Evolutionary conservation across 352 stramenopile species (phyloP), one percentile per base, ranked within the genome.

Genomic region (Pythium biforme): DNA sequence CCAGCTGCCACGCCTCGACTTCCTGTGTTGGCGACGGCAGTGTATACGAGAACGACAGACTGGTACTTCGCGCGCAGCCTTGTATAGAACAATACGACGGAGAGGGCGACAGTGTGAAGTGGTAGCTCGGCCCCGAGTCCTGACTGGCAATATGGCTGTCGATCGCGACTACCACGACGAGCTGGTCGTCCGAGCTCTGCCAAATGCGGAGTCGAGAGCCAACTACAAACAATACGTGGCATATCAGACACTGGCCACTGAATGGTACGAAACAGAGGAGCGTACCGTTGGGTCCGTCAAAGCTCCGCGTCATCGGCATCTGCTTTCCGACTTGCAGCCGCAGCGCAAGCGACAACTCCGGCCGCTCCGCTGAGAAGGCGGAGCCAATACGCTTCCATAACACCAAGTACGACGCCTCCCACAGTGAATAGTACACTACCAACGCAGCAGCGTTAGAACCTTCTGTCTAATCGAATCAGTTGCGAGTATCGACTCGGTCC

Each of bases 401-500:
- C 33, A 92, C 55, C 17, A 84, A 66, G 19, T 76, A 76, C 25
- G 43, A 48, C 11, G 69, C 51, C 10, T 78, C 69, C 47, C 70
- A 75, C 41, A 53, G 64, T n/a, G 69, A 34, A 52, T 74, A 88
- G 55, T 83, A 84, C 34, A 92, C 83, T 89, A 20, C n/a, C 1
- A 43, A 4, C 6, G n/a, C 37, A n/a, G 2, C 6, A n/a, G 17
- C 15, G 17, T 43, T 2, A 43, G 37, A 37, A 14, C 31, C 2
- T 11, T 14, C 31, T 11, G 14, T 11, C 8, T 11, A 12, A 15
- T 14, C 8, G 47, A 33, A 37, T 40, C 23, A 19, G 25, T 53
- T 0, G 20, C 34, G 15, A n/a, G 49, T 27, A 9, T 63, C 8
- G 61, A 50, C 29, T 23, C 53, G 20, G 15, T 19, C 14, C 20